Evolutionary conservation across 1,139 yeast genomes (phyloP), one percentile per base, ranked within the genome.

Genomic region (Trichomonascaceae sp.): DNA sequence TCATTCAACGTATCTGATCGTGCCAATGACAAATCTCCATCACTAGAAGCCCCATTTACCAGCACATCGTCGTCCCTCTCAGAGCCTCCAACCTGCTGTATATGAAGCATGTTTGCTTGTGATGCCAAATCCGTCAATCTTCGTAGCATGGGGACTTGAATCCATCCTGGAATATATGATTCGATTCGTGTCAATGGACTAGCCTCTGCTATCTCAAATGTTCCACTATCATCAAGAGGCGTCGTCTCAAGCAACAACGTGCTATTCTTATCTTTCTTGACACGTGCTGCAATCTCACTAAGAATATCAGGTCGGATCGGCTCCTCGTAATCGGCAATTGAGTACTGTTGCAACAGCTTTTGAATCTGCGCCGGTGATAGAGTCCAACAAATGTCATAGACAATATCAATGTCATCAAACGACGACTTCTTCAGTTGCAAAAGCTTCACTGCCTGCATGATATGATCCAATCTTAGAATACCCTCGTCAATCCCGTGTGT

Each of bases 81-180:
- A 50, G 30, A 46, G 48, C 46, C 52, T 38, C 27, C 32, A 19
- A 24, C 39, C 17, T 30, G 43, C 18, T 47, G 47, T 15, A 43
- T 47, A 12, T 52, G 53, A 43, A 49, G 30, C 51, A 50, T 48
- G 27, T 24, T 43, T 15, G 48, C 58, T 20, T 59, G 59, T 24
- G 49, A 48, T 32, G 53, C 57, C 53, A 93, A 77, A 68, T 90
- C 97, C 45, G 91, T 89, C 53, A 93, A 83, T 70, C 95, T 80
- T 74, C 95, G 86, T 49, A 95, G 84, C 43, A 82, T 85, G 47
- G 98, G 98, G 61, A 90, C 82, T 61, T 86, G 88, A 72, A 91
- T 76, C 89, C 95, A 87, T 1, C 96, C 95, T 45, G 99, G 99
- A 58, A 95, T 95, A 66, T 91, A 93, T 1, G 97, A 96, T 72